Conservation (phyloP, 805 yeast species). For the Debaryomyces prosopidis region DNA sequence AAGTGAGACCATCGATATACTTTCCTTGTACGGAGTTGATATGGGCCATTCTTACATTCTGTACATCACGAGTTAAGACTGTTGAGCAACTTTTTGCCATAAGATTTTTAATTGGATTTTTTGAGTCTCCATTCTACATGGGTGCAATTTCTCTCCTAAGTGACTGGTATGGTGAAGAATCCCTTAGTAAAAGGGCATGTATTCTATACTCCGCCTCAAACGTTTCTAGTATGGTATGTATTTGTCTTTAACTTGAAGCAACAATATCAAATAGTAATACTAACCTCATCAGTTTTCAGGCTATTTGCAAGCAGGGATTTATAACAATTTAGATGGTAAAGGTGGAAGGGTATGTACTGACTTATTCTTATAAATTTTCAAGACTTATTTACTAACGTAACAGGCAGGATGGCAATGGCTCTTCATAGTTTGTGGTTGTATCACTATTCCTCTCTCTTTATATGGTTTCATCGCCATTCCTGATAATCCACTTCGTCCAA, state of each 20-base stretch:
- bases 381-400: conserved; percentile 1
- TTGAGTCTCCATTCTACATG: conserved; percentile 11
- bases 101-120: conserved; percentile 9
- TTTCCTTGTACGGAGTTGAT: conserved; percentile 47
- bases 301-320: conserved; percentile 49
- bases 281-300: conserved; percentile 6
- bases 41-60: conserved; percentile 54
- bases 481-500: conserved; percentile 44
- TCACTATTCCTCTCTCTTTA: conserved; percentile 53
- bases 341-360: conserved; percentile 29
- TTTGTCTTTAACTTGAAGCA: background rate
- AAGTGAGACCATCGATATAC: conserved; percentile 54
- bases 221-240: conserved; percentile 5
- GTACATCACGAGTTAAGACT: conserved; percentile 4
- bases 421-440: conserved; percentile 54
- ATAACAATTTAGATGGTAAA: conserved; percentile 40
- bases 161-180: conserved; percentile 5
- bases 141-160: conserved; percentile 5
- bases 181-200: conserved; percentile 5
- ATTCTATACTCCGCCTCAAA: conserved; percentile 6
- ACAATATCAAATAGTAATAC: background rate
- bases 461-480: conserved; percentile 56
- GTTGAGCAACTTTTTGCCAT: conserved; percentile 4
- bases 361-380: background rate
- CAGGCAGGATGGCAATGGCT: conserved; percentile 61